Conservation (phyloP, 208 protist genomes). For the Crithidia mellificae region DNA sequence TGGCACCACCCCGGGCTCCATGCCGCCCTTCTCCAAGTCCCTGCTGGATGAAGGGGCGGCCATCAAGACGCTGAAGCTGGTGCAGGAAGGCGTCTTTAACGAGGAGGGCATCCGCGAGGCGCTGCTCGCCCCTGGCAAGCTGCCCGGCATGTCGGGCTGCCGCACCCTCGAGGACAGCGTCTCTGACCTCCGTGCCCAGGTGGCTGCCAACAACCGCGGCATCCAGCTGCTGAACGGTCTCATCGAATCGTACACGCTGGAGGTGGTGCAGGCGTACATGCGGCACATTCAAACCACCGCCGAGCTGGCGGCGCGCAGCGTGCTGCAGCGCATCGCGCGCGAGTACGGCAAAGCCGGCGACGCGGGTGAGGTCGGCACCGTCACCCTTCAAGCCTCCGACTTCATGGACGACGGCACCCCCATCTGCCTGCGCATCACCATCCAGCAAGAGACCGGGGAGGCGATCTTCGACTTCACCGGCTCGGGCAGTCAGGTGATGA, state of each 20-base stretch:
- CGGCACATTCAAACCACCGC: conserved; percentile 91
- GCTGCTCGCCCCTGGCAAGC: conserved; percentile 74
- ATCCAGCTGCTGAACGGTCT: conserved; percentile 88
- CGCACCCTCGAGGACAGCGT: conserved; percentile 92
- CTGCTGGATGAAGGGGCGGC: conserved; percentile 92
- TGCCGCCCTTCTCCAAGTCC: conserved; percentile 94
- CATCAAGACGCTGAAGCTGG: conserved; percentile 93
- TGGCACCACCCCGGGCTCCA: conserved; percentile 93
- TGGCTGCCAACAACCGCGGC: conserved; percentile 93
- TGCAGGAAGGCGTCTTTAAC: conserved; percentile 84
- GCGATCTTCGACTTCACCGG: conserved; percentile 94
- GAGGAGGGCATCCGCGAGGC: conserved; percentile 85
- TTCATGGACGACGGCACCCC: conserved; percentile 96
- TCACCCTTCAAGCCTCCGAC: conserved; percentile 53
- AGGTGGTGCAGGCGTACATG: conserved; percentile 95
- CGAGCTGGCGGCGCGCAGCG: conserved; percentile 87
- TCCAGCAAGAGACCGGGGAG: conserved; percentile 63
- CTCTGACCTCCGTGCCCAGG: conserved; percentile 93
- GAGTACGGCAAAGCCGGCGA: conserved; percentile 37
- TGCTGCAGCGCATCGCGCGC: conserved; percentile 72
- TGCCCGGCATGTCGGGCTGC: conserved; percentile 65
- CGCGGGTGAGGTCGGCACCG: neutral
- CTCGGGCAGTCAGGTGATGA: conserved; percentile 86
- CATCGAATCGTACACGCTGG: conserved; percentile 81
- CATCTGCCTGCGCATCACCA: conserved; percentile 81